These are phyloP conservation scores for Sicyos edulis DNA, from an alignment of 306 rosid genomes.

Conservation along the genomic window DNA sequence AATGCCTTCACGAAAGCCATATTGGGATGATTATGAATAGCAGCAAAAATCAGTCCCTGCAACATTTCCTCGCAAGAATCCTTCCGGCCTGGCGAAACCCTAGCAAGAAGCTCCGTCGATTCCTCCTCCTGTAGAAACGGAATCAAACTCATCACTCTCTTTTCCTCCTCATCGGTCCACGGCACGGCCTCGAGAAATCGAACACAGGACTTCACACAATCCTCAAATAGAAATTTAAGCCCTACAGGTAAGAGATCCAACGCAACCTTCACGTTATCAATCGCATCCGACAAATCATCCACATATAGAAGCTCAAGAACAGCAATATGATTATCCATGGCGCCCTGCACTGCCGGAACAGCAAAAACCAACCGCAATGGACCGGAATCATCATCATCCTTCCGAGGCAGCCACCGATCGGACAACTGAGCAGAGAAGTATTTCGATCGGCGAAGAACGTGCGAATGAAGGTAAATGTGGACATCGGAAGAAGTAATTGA, in stretches of 20 bases:
- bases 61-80: constrained; percentile 71
- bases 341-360: constrained; percentile 35
- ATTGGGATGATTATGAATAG: constrained; percentile 58
- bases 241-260: constrained; percentile 80
- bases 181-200: constrained; percentile 81
- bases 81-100: constrained; percentile 52
- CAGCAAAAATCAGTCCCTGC: constrained; percentile 46
- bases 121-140: constrained; percentile 69
- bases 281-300: constrained; percentile 39
- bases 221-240: constrained; percentile 75
- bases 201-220: constrained; percentile 61
- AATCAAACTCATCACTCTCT: constrained; percentile 46
- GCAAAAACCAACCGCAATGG: constrained; percentile 40
- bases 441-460: constrained; percentile 59
- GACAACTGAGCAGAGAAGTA: constrained; percentile 79
- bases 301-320: constrained; percentile 63
- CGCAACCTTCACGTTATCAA: constrained; percentile 45
- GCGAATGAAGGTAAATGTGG: constrained; percentile 60
- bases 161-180: constrained; percentile 86
- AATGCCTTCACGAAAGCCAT: constrained; percentile 82
- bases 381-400: constrained; percentile 19
- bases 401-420: constrained; percentile 57
- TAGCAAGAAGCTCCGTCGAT: constrained; percentile 60
- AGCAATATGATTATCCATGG: constrained; percentile 44
- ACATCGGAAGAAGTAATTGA: constrained; percentile 34